Percentiles rank a stretch among this genome's conserved stretches.
These are phyloP conservation scores for Nitzschia sp. DNA, from an alignment of 108 stramenopile genomes.

Conservation along the genomic window DNA sequence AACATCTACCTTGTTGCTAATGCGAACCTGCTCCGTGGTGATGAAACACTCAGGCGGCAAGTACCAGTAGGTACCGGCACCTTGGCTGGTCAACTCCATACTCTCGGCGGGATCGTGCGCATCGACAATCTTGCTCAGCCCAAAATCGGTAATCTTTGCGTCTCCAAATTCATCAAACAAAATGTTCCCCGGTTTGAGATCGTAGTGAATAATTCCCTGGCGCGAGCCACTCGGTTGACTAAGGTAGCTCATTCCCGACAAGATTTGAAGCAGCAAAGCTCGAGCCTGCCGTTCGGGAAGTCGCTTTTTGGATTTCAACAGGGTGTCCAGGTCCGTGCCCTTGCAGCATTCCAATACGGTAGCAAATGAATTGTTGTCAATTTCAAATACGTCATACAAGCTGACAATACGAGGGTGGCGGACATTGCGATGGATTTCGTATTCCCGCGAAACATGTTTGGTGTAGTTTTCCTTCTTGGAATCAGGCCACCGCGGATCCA, in stretches of 20 bases:
- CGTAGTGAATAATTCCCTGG: conserved; percentile 98
- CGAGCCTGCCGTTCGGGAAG: conserved; percentile 93
- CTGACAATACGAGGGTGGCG: conserved; percentile 97
- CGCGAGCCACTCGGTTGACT: conserved; percentile 84
- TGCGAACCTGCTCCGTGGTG: conserved; percentile 75
- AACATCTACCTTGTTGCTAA: conserved; percentile 98
- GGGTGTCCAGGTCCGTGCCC: conserved; percentile 91
- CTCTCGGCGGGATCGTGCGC: conserved; percentile 74
- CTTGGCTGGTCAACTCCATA: conserved; percentile 99
- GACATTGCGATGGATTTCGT: conserved; percentile 95
- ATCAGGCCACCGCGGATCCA: conserved; percentile 95
- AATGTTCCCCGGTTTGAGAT: conserved; percentile 95
- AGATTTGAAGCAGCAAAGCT: conserved; percentile 91
- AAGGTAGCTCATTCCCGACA: conserved; percentile 93
- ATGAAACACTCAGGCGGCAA: conserved; percentile 99
- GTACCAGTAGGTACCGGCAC: conserved; percentile 99
- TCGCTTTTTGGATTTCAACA: conserved; percentile 78
- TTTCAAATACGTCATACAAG: conserved; percentile 97
- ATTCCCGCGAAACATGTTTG: conserved; percentile 97
- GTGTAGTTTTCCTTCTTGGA: conserved; percentile 95
- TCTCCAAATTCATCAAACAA: conserved; percentile 94
- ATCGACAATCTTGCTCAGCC: conserved; percentile 92
- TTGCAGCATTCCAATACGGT: conserved; percentile 97
- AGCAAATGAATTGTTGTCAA: conserved; percentile 94
- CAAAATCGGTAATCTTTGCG: conserved; percentile 99